These are phyloP conservation scores for Penicillium sp. DNA, from an alignment of 2,329 filamentous ascomycete genomes.

Conservation along the genomic window DNA sequence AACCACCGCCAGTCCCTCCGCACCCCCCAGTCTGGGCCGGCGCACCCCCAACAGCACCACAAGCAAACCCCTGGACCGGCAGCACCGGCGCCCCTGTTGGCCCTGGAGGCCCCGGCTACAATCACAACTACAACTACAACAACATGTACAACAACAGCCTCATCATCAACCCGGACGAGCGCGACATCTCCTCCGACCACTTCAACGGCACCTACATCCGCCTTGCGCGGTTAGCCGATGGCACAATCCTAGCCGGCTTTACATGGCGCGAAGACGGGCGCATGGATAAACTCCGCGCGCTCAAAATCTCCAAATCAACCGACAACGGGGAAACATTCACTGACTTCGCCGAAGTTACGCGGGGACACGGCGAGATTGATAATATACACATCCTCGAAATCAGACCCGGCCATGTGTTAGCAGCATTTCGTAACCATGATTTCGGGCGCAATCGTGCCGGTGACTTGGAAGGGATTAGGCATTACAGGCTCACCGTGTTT, in stretches of 20 bases:
- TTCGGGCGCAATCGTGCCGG: slow-evolving; percentile 22
- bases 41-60: not conserved
- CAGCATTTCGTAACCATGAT: slow-evolving; percentile 49
- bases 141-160: slow-evolving; percentile 16
- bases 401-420: slow-evolving; percentile 34
- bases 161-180: slow-evolving; percentile 32
- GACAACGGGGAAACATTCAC: slow-evolving; percentile 42
- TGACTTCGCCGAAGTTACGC: slow-evolving; percentile 42
- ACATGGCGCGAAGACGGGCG: slow-evolving; percentile 38
- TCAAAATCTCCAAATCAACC: slow-evolving; percentile 43
- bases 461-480: slow-evolving; percentile 27
- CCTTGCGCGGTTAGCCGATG: slow-evolving; percentile 43
- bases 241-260: slow-evolving; percentile 45
- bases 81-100: not conserved
- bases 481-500: slow-evolving; percentile 51
- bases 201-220: slow-evolving; percentile 46
- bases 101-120: not conserved
- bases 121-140: not conserved
- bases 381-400: slow-evolving; percentile 47
- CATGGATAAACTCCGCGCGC: slow-evolving; percentile 25
- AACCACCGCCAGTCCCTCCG: not conserved
- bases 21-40: slow-evolving; percentile 1
- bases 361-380: slow-evolving; percentile 44
- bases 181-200: slow-evolving; percentile 31
- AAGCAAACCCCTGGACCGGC: not conserved